These are phyloP conservation scores for Debaryomyces prosopidis DNA, from an alignment of 805 yeast species.

Conservation along the genomic window DNA sequence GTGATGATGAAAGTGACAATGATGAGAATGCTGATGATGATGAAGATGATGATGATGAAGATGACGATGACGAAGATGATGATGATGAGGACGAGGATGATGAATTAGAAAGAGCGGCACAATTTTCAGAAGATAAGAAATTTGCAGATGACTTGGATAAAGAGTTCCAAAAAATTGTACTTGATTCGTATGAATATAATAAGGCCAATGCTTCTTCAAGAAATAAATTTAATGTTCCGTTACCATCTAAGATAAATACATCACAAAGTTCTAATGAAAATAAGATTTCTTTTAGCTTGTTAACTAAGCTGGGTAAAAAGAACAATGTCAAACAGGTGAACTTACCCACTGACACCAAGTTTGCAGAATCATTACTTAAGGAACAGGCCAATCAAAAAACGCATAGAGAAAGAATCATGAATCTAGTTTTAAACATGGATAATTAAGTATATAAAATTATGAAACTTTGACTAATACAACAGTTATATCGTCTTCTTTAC, in stretches of 20 bases:
- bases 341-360: constrained; percentile 54
- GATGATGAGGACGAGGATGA: constrained; percentile 14
- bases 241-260: constrained; percentile 4
- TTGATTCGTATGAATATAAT: constrained; percentile 49
- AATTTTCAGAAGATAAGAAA: constrained; percentile 34
- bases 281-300: constrained; percentile 49
- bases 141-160: constrained; percentile 55
- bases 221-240: constrained; percentile 21
- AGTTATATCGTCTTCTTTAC: constrained; percentile 95
- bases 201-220: constrained; percentile 16
- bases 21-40: constrained; percentile 9
- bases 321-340: constrained; percentile 42
- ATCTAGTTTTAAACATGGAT: constrained; percentile 49
- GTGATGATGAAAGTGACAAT: constrained; percentile 5
- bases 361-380: constrained; percentile 52
- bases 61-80: constrained; percentile 16
- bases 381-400: constrained; percentile 51
- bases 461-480: constrained; percentile 69
- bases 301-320: constrained; percentile 55
- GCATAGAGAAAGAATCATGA: constrained; percentile 59
- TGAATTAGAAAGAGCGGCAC: constrained; percentile 11
- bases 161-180: constrained; percentile 54
- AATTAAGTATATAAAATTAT: constrained; percentile 9
- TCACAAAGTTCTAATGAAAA: constrained; percentile 3
- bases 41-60: constrained; percentile 13